Evolutionary conservation across 768 basidiomycete genomes (phyloP), one percentile per base, ranked within the genome.

Genomic region (Suillus decipiens): DNA sequence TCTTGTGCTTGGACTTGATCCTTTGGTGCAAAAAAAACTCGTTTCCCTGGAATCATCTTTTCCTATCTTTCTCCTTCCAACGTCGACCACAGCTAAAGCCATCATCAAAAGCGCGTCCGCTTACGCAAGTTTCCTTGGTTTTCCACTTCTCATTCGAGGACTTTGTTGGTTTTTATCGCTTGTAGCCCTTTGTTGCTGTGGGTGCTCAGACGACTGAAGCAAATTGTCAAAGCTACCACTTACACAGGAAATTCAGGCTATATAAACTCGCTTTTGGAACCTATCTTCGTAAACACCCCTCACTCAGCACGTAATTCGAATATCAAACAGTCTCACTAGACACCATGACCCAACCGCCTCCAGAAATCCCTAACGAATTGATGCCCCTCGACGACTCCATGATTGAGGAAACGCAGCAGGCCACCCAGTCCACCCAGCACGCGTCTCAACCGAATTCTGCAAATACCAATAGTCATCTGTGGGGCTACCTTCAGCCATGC

Each of bases 401-500:
- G 58, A 72, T 75, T 41, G 75, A 75, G 37, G 73, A 73, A 41
- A 78, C 77, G 0, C 78, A 80, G 51, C 74, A 80, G 37, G 79
- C 80, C 5, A 79, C 80, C 1, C 75, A 77, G 60, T 73, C 77
- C 17, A 81, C 80, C 0, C 78, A 81, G 60, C 60, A 68, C 31
- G 70, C 77, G 19, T 79, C 78, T 22, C 75, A 77, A 59, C 61
- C 64, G 12, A 28, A 54, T 45, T 31, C 37, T 61, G 12, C 33
- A 31, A 70, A 69, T 22, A 51, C 61, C 60, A 72, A 76, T 36
- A 22, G 62, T 7, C 75, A 82, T 57, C 83, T 91, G 61, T 92
- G 89, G 89, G 90, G 89, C 14, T 89, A 81, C 67, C 82, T 92
- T 58, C 83, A 87, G 51, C 89, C 90, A 6, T 89, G 87, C 69